Base-by-base conservation (phyloP, 2,329 filamentous ascomycete genomes). In the Sclerotinia subarctica region DNA sequence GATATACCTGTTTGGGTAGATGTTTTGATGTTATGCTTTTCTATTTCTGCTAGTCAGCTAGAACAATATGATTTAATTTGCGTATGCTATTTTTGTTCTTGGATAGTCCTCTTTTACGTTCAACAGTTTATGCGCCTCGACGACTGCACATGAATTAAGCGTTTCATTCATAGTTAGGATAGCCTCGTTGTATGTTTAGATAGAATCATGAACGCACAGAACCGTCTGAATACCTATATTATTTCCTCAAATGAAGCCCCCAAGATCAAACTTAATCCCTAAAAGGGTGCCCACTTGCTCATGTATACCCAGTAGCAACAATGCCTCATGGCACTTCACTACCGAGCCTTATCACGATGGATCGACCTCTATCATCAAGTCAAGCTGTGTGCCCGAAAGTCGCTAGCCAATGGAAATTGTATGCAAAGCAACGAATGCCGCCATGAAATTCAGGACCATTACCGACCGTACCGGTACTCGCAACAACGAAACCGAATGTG, bases 11-110 rank as follows among this genome's bases (percentile, higher is more conserved):
- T 51, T 63, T 63, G 29, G 44, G 17, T 26, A 21, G 19, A 44
- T 46, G 29, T 38, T 63, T 63, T 38, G 11, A 63, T 32, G 17
- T 51, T 51, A 38, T 51, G 13, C 49, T 38, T 51, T 35, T 63
- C 29, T 63, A n/a, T 29, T 35, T 19, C 44, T 63, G 46, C 46
- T 63, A 51, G 46, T 51, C 46, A 63, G 59, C 46, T 63, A 51
- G 42, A 49, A 10, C 46, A 51, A 63, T 51, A 51, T 35, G 21
- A 32, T 63, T 51, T 63, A 51, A 63, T 63, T 38, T 38, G 32
- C 6, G 15, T 42, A 17, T 24, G 11, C 21, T 38, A 13, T 24
- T 19, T 21, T 3, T 3, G 1, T 8, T 15, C n/a, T 24, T 3
- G 13, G 17, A 10, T 13, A 10, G 4, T 24, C 3, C 4, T 5